Evolutionary conservation across 495 filamentous ascomycete species (phyloP).

Genomic region (Penicillium maclennaniae): DNA sequence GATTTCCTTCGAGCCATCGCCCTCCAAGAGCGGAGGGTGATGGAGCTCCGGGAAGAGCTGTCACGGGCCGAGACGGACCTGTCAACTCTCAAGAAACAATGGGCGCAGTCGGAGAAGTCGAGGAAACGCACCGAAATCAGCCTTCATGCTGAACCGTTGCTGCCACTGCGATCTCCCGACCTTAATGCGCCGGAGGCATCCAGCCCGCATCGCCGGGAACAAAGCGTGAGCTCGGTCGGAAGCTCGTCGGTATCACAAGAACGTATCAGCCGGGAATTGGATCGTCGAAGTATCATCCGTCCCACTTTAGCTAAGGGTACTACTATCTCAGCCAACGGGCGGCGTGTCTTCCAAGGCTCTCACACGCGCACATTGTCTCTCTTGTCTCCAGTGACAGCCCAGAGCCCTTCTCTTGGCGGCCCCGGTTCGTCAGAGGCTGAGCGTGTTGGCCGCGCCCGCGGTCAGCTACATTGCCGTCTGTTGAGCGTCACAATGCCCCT

Average conservation of each 20-base stretch:
- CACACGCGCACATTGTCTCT: constrained; percentile 81
- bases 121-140: constrained; percentile 68
- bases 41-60: constrained; percentile 89
- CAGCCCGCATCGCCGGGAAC: constrained; percentile 25
- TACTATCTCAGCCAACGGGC: constrained; percentile 40
- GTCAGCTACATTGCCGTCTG: constrained; percentile 45
- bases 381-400: constrained; percentile 59
- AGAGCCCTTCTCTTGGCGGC: constrained; percentile 3
- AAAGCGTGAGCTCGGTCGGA: constrained; percentile 31
- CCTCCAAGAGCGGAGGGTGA: constrained; percentile 85
- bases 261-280: constrained; percentile 45
- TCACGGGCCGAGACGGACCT: constrained; percentile 75
- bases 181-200: constrained; percentile 17
- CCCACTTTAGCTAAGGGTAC: constrained; percentile 30
- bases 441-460: constrained; percentile 42
- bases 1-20: constrained; percentile 86
- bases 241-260: constrained; percentile 31
- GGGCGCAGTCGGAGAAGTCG: constrained; percentile 71
- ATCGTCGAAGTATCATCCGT: constrained; percentile 46
- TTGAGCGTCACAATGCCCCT: constrained; percentile 30
- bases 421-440: constrained; percentile 16
- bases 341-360: constrained; percentile 67
- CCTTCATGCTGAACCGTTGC: constrained; percentile 51
- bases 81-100: constrained; percentile 72
- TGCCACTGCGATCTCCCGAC: constrained; percentile 50